Conservation (phyloP, 805 yeast genomes). For the Wilhelminamyces savonicus region DNA sequence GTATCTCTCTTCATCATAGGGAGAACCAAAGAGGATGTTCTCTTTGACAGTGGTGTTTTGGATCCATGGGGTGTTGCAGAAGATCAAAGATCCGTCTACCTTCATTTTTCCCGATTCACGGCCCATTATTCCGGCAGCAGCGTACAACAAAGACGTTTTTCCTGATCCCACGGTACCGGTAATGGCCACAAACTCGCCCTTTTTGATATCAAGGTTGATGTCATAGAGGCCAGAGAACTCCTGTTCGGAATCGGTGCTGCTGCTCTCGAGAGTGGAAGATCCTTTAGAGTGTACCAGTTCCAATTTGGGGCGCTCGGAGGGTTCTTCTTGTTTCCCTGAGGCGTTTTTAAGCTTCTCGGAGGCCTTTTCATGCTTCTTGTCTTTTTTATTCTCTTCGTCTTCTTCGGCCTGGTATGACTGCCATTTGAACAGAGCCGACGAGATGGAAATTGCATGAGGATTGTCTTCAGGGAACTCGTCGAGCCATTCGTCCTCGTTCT, state of each 20-base stretch:
- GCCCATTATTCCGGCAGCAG: slow-evolving; percentile 3
- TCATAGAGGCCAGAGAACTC: slow-evolving; percentile 22
- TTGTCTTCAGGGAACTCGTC: slow-evolving; percentile 2
- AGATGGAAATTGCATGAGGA: neutral
- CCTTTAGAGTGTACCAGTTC: no score
- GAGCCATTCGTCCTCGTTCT: slow-evolving; percentile 1
- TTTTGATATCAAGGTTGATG: slow-evolving; percentile 17
- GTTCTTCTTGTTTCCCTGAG: no score
- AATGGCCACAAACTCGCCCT: slow-evolving; percentile 30
- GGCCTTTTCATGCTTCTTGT: slow-evolving; percentile 1
- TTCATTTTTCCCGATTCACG: neutral
- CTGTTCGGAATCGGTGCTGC: no score
- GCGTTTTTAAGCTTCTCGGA: neutral
- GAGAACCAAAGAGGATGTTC: slow-evolving; percentile 24
- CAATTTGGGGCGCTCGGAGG: no score
- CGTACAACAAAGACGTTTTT: slow-evolving; percentile 4
- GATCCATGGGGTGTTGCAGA: slow-evolving; percentile 33
- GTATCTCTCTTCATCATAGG: slow-evolving; percentile 16
- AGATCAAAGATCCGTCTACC: slow-evolving; percentile 19
- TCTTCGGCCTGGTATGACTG: neutral
- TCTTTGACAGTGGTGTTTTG: slow-evolving; percentile 29
- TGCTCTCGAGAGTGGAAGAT: no score
- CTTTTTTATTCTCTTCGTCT: slow-evolving; percentile 1
- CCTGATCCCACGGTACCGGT: slow-evolving; percentile 35
- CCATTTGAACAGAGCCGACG: neutral